Conservation (phyloP, 78 protist genomes). For the Dictyostelium purpureum region DNA sequence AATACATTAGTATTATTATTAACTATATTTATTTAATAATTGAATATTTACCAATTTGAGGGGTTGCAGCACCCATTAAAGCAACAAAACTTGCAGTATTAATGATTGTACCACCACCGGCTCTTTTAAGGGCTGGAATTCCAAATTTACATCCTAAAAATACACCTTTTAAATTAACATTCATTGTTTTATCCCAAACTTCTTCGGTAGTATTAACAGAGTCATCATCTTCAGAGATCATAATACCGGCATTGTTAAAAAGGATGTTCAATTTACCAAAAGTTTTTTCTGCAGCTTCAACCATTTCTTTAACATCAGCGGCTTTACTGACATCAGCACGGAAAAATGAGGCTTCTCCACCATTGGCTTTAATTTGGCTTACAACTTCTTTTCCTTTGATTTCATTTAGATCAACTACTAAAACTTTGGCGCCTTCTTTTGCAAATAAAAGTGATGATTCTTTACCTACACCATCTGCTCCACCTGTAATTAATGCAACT, state of each 20-base stretch:
- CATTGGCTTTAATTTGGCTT: slow-evolving; percentile 27
- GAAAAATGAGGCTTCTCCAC: slow-evolving; percentile 78
- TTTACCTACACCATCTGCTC: slow-evolving; percentile 84
- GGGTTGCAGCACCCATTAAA: slow-evolving; percentile 91
- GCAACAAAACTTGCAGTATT: slow-evolving; percentile 94
- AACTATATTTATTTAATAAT: background rate
- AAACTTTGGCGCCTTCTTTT: slow-evolving; percentile 79
- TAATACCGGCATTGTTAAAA: slow-evolving; percentile 92
- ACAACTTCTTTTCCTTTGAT: slow-evolving; percentile 65
- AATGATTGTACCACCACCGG: slow-evolving; percentile 92
- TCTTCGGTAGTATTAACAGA: slow-evolving; percentile 74
- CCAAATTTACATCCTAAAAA: slow-evolving; percentile 90
- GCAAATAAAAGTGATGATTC: slow-evolving; percentile 84
- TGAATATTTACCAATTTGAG: slow-evolving; percentile 59
- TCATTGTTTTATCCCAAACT: slow-evolving; percentile 89
- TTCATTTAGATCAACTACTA: slow-evolving; percentile 57
- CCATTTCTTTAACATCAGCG: slow-evolving; percentile 66
- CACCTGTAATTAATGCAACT: slow-evolving; percentile 86
- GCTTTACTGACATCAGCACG: slow-evolving; percentile 81
- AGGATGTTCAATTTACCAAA: slow-evolving; percentile 84
- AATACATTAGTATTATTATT: background rate
- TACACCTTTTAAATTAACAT: slow-evolving; percentile 90
- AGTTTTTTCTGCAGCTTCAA: slow-evolving; percentile 73
- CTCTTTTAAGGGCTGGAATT: slow-evolving; percentile 87
- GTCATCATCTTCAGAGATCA: slow-evolving; percentile 82